Evolutionary conservation across 805 yeast species (phyloP).

Genomic region (Saccharomycopsis sp.): DNA sequence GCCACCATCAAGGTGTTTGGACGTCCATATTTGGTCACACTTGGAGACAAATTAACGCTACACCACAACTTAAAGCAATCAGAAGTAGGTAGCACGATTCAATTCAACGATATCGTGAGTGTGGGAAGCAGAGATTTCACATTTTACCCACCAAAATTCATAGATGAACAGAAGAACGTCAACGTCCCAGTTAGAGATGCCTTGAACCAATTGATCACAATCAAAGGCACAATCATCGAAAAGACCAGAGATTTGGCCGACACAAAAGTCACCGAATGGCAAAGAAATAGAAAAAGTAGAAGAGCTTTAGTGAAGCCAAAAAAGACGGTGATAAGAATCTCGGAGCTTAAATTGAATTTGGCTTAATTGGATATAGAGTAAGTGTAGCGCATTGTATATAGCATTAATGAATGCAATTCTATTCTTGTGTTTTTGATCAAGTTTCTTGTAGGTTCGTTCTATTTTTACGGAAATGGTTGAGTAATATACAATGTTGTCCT

Average conservation of each 20-base stretch:
- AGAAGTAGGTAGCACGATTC: constrained; percentile 75
- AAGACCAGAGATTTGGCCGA: constrained; percentile 76
- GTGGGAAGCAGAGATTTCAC: constrained; percentile 84
- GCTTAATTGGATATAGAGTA: background rate
- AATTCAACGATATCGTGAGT: constrained; percentile 67
- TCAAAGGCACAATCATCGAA: constrained; percentile 79
- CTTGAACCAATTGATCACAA: constrained; percentile 46
- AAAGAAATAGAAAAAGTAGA: constrained; percentile 71
- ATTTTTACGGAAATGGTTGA: too few relatives aligned
- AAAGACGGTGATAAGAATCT: constrained; percentile 70
- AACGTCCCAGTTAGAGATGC: background rate
- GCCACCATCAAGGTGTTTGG: constrained; percentile 79
- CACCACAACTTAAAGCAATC: constrained; percentile 76
- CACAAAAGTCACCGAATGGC: constrained; percentile 65
- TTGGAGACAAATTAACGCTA: constrained; percentile 77
- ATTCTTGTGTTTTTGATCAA: too few relatives aligned
- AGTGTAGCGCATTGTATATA: background rate
- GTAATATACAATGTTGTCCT: too few relatives aligned
- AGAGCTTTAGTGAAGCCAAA: constrained; percentile 61
- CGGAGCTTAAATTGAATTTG: constrained; percentile 54
- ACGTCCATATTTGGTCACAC: constrained; percentile 81
- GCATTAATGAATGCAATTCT: too few relatives aligned
- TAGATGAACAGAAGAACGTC: constrained; percentile 6
- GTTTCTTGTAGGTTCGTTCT: too few relatives aligned
- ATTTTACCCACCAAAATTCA: constrained; percentile 25